Evolutionary conservation across 225 moss, liverwort and hornwort species (phyloP).

Genomic region (Physcomitrium patens): DNA sequence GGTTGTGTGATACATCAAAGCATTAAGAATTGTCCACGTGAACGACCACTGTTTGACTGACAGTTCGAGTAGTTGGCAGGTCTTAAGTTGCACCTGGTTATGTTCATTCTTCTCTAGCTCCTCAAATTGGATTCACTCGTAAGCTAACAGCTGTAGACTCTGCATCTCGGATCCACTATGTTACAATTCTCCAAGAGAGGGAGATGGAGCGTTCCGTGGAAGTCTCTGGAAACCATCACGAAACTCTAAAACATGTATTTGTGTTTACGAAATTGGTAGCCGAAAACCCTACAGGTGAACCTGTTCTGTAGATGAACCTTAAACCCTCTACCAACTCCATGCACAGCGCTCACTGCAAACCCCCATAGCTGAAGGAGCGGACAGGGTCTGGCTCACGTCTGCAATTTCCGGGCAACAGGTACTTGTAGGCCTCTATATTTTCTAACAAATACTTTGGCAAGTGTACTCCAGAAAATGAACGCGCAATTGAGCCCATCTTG

Average conservation of each 20-base stretch:
- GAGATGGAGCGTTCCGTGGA: neutral
- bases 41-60: neutral
- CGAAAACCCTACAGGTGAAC: neutral
- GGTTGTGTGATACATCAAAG: neutral
- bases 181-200: constrained; percentile 21
- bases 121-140: constrained; percentile 1
- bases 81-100: constrained; percentile 16
- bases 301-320: neutral
- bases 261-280: neutral
- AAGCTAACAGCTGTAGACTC: constrained; percentile 19
- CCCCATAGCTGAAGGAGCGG: constrained; percentile 14
- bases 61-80: constrained; percentile 7
- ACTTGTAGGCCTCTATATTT: constrained; percentile 45
- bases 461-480: constrained; percentile 62
- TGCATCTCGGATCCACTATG: constrained; percentile 18
- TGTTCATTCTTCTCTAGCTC: constrained; percentile 7
- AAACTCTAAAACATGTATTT: constrained; percentile 4
- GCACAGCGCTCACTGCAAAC: constrained; percentile 7
- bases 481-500: constrained; percentile 66
- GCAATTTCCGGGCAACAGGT: constrained; percentile 72
- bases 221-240: neutral
- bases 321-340: constrained; percentile 13
- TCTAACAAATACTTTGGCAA: constrained; percentile 66
- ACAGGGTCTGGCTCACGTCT: constrained; percentile 44
- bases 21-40: constrained; percentile 3